These are phyloP conservation scores for Aspergillus bridgeri DNA, from an alignment of 495 filamentous ascomycete genomes.

Conservation along the genomic window DNA sequence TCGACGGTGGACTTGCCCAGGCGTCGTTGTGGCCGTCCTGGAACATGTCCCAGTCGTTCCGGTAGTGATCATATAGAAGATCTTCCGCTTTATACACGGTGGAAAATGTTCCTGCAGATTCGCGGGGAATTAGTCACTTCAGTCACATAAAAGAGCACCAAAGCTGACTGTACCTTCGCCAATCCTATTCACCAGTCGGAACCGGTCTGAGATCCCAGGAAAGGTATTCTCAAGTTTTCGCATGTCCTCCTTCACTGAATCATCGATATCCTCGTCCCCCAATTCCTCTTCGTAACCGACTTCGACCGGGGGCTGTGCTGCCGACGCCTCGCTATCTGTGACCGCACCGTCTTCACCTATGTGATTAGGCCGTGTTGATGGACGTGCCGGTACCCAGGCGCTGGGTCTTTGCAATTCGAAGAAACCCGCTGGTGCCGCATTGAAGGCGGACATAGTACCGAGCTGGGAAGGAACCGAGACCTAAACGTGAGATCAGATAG, in stretches of 20 bases:
- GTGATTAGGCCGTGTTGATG: slow-evolving; percentile 19
- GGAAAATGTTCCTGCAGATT: slow-evolving; percentile 77
- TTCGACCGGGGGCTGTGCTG: slow-evolving; percentile 23
- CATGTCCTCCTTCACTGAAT: slow-evolving; percentile 79
- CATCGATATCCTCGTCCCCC: slow-evolving; percentile 62
- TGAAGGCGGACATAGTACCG: slow-evolving; percentile 28
- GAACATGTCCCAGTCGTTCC: slow-evolving; percentile 80
- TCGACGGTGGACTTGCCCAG: slow-evolving; percentile 59
- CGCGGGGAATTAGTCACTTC: slow-evolving; percentile 10
- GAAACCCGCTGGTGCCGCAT: slow-evolving; percentile 21
- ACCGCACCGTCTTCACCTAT: slow-evolving; percentile 30
- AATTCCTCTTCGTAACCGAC: slow-evolving; percentile 41
- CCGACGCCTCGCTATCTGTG: slow-evolving; percentile 24
- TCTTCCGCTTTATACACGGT: slow-evolving; percentile 99
- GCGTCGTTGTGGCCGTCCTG: slow-evolving; percentile 55
- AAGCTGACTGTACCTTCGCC: slow-evolving; percentile 68
- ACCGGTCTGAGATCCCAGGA: slow-evolving; percentile 74
- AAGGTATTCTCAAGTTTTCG: slow-evolving; percentile 76
- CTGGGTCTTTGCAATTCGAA: slow-evolving; percentile 24
- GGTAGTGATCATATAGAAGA: slow-evolving; percentile 75
- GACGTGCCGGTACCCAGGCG: slow-evolving; percentile 12
- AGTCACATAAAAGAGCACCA: neutral
- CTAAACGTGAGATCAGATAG: neutral
- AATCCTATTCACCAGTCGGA: slow-evolving; percentile 91
- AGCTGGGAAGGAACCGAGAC: neutral